phyloP scores from a whole-genome alignment of 164 flowering plant species.

The Paratinospora sagittata region DNA sequence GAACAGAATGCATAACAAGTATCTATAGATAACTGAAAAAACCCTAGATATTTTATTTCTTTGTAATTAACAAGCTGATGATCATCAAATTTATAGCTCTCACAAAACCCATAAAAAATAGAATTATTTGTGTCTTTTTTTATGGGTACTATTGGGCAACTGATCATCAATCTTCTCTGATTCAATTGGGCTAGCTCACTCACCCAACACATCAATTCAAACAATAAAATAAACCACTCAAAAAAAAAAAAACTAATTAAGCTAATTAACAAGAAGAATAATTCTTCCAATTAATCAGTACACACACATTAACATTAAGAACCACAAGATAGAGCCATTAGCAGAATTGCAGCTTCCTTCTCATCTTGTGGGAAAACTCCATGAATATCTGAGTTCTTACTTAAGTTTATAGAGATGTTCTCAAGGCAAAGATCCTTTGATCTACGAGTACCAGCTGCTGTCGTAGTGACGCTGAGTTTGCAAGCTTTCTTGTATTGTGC shows the following conservation, averaged over 20 bases:
- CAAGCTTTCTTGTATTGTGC: constrained; percentile 36
- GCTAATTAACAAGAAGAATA: background rate
- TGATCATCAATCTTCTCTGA: too few relatives aligned
- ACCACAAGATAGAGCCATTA: constrained; percentile 85
- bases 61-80: background rate
- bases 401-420: constrained; percentile 43
- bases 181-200: background rate
- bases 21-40: background rate
- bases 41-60: background rate
- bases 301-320: constrained; percentile 34
- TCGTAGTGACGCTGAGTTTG: constrained; percentile 23
- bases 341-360: too few relatives aligned
- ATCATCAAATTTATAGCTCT: background rate
- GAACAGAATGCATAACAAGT: background rate
- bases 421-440: constrained; percentile 43
- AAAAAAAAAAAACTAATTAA: background rate
- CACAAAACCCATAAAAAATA: too few relatives aligned
- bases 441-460: background rate
- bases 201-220: background rate
- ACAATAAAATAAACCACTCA: background rate
- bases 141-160: too few relatives aligned
- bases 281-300: constrained; percentile 27
- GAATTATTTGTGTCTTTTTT: too few relatives aligned
- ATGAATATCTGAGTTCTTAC: constrained; percentile 41
- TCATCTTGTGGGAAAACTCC: constrained; percentile 78